Conservation (phyloP, 371 early-diverging fungal genomes). For the Saksenaea vasiformis region DNA sequence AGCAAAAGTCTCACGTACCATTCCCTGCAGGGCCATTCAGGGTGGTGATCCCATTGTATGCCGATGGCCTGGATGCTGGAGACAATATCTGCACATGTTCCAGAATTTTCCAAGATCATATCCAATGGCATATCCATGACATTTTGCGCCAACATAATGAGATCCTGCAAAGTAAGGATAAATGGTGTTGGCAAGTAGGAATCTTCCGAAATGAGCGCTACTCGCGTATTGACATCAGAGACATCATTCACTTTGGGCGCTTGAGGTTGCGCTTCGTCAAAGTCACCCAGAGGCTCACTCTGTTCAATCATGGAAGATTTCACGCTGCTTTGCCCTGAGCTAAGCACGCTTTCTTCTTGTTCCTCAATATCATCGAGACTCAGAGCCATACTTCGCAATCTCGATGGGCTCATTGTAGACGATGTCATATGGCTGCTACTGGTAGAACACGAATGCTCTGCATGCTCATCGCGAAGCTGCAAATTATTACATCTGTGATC, state of each 20-base stretch:
- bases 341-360: conserved; percentile 12
- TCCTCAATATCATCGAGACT: conserved; percentile 24
- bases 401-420: neutral
- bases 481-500: neutral
- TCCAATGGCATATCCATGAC: conserved; percentile 60
- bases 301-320: too few relatives aligned
- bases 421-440: neutral
- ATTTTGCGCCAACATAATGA: conserved; percentile 57
- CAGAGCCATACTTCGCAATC: neutral
- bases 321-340: neutral
- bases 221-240: conserved; percentile 37
- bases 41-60: conserved; percentile 51
- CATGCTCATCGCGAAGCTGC: neutral
- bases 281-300: neutral
- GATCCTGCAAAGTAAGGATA: conserved; percentile 58
- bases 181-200: conserved; percentile 63
- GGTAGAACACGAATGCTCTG: neutral
- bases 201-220: conserved; percentile 58
- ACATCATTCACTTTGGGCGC: neutral
- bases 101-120: conserved; percentile 51
- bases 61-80: conserved; percentile 55
- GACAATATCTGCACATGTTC: conserved; percentile 56
- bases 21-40: conserved; percentile 60
- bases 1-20: conserved; percentile 59
- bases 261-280: neutral